phyloP scores from a whole-genome alignment of 306 rosid species.

The Sesbania bispinosa region DNA sequence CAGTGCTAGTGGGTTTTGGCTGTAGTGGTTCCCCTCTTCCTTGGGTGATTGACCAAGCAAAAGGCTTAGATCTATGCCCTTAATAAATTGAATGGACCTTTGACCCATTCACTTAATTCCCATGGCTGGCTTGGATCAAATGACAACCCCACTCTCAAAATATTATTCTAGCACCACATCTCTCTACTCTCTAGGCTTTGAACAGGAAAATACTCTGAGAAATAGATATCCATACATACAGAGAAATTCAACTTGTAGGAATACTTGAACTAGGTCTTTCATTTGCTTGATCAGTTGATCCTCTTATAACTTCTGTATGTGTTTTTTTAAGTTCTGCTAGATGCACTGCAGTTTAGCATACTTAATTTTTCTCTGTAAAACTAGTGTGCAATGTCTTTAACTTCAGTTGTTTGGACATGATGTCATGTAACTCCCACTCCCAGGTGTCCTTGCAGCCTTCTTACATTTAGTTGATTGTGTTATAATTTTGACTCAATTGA shows the following conservation, averaged over 20 bases:
- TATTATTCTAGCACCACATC: not conserved
- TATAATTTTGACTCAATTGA: constrained; percentile 9
- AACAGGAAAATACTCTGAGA: not conserved
- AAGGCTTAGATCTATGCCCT: not conserved
- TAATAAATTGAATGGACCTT: not conserved
- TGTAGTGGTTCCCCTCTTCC: not conserved
- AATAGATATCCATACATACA: not conserved
- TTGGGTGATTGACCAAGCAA: not conserved
- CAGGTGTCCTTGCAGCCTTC: not conserved
- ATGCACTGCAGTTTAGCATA: not conserved
- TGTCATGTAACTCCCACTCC: not conserved
- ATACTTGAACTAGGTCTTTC: constrained; percentile 6
- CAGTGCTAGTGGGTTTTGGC: not conserved
- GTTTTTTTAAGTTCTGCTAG: not conserved
- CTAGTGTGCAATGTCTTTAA: not conserved
- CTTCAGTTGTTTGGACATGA: not conserved
- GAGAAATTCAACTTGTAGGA: constrained; percentile 1
- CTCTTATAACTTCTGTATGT: not conserved
- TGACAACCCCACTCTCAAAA: not conserved
- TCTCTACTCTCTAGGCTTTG: not conserved
- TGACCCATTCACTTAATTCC: not conserved
- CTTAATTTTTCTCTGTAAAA: constrained; percentile 6
- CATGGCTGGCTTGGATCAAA: not conserved
- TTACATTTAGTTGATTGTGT: not conserved
- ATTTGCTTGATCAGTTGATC: not conserved